Evolutionary conservation across 768 basidiomycete species (phyloP), one percentile per base, ranked within the genome.

Genomic region (Mycena venus): DNA sequence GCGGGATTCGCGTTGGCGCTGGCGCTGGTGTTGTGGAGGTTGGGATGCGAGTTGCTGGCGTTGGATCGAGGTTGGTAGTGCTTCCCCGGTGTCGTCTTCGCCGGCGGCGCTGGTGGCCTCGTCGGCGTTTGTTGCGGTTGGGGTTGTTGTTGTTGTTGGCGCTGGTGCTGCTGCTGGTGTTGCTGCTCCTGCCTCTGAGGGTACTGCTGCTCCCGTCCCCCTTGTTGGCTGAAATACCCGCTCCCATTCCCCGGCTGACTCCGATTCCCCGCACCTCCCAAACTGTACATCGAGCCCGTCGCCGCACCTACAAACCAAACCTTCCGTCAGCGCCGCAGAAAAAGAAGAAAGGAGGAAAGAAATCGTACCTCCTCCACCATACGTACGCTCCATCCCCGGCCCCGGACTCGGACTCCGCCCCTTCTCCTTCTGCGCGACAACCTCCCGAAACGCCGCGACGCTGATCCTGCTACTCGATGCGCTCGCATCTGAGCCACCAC

Each of bases 401-500:
- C 66, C 74, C 40, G 70, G 72, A 32, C 67, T 76, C 14, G 85
- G 83, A 72, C 82, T 85, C 31, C 42, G 60, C 14, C 73, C 73
- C 87, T 31, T 86, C 82, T 75, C 91, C 59, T 92, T 87, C 49
- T 93, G 85, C 5, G 93, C 92, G 68, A 94, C 93, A 23, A 90
- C 93, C 84, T 95, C 94, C 66, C 93, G 90, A 80, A 95, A 95
- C 3, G 94, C 94, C 3, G 93, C 94, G 36, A 95, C 92, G 10
- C 93, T 93, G 29, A 95, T 95, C 65, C 93, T 89, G 74, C 53
- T 53, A 23, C 36, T 29, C 53, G 61, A 53, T 36, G 64, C 69
- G 44, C 47, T 31, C 31, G 68, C 74, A 19, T 77, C 75, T 53
- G 21, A 25, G 36, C 47, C 27, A n/a, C 72, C 53, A 2, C 69